Conservation (phyloP, 2,329 filamentous ascomycete genomes). For the Aspergillus novoparasiticus region DNA sequence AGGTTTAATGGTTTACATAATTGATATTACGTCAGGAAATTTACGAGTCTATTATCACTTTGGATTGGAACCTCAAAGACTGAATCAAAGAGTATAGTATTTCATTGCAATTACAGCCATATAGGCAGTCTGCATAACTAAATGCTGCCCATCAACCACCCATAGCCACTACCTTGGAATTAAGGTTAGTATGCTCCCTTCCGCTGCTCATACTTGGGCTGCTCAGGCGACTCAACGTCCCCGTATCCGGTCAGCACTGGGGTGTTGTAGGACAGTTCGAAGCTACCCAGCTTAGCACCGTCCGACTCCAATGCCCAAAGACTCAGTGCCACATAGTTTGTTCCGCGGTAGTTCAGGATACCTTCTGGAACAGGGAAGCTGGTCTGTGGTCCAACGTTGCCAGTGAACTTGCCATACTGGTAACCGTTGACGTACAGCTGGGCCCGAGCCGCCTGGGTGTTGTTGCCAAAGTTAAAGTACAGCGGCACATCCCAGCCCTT, state of each 20-base stretch:
- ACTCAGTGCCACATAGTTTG: slow-evolving; percentile 68
- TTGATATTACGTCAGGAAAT: no score
- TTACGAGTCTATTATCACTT: not conserved
- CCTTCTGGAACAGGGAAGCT: slow-evolving; percentile 73
- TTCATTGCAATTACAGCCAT: not conserved
- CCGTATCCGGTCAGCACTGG: slow-evolving; percentile 55
- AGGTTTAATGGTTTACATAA: no score
- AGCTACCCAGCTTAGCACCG: slow-evolving; percentile 59
- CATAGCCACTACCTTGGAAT: not conserved
- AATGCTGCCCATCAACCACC: not conserved
- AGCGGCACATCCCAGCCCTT: slow-evolving; percentile 59
- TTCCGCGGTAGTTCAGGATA: slow-evolving; percentile 69
- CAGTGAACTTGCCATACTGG: slow-evolving; percentile 69
- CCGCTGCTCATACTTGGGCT: slow-evolving; percentile 51
- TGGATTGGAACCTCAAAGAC: not conserved
- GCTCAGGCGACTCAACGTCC: slow-evolving; percentile 49
- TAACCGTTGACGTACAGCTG: slow-evolving; percentile 76
- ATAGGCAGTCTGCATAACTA: not conserved
- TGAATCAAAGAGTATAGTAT: not conserved
- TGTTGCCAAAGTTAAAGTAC: slow-evolving; percentile 52
- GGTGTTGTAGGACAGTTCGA: slow-evolving; percentile 54
- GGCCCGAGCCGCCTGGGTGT: slow-evolving; percentile 55
- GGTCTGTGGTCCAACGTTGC: slow-evolving; percentile 74
- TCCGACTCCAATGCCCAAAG: slow-evolving; percentile 66
- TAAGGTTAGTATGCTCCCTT: slow-evolving; percentile 52